phyloP scores from a whole-genome alignment of 345 rosid species.

The Gynandropsis gynandra region DNA sequence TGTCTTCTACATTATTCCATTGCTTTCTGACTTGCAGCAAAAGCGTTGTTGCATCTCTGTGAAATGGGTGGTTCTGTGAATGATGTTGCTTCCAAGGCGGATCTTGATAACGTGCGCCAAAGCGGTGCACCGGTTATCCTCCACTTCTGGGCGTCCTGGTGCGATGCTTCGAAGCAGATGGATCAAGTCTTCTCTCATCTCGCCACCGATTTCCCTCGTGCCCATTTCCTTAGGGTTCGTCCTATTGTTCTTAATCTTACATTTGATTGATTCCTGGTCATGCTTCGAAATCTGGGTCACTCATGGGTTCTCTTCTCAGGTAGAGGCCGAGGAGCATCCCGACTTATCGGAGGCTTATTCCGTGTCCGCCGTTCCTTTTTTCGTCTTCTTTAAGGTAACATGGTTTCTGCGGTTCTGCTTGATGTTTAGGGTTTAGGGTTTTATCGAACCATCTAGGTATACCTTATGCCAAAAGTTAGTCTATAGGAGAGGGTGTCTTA shows the following conservation, averaged over 20 bases:
- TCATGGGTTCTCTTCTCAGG: conserved; percentile 37
- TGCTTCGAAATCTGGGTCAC: not conserved
- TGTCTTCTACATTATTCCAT: no score
- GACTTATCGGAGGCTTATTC: conserved; percentile 77
- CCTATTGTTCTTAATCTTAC: not conserved
- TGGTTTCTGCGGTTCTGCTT: not conserved
- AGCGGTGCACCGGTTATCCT: conserved; percentile 50
- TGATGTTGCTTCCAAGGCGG: conserved; percentile 73
- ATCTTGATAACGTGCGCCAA: conserved; percentile 51
- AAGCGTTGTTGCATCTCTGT: no score
- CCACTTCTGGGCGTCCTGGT: conserved; percentile 99
- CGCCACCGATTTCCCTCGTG: conserved; percentile 78
- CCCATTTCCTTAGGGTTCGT: conserved; percentile 70
- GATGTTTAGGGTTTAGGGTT: not conserved
- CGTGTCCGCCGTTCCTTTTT: conserved; percentile 83
- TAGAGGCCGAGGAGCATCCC: conserved; percentile 97
- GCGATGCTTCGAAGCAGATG: conserved; percentile 99
- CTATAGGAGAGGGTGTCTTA: no score
- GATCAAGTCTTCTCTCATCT: conserved; percentile 91
- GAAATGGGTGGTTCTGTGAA: conserved; percentile 76
- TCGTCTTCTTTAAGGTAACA: conserved; percentile 79
- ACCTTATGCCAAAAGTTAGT: no score
- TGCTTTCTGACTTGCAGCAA: no score
- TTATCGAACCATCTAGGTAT: no score
- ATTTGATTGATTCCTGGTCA: not conserved